phyloP scores from a whole-genome alignment of 2,329 filamentous ascomycete species.

The Colletotrichum nymphaeae region DNA sequence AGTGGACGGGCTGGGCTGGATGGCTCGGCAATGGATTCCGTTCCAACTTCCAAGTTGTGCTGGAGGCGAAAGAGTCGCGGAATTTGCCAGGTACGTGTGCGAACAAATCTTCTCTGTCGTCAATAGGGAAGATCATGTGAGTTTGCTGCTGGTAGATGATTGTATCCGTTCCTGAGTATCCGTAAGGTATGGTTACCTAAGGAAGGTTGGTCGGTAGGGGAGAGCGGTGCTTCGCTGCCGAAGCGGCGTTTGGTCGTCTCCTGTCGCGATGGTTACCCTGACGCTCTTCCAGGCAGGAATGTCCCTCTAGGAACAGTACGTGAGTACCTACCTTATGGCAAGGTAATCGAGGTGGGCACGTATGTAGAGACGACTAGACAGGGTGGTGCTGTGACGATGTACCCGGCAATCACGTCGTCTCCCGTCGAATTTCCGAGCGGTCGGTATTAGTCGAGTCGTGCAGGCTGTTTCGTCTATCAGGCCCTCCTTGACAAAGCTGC shows the following conservation, averaged over 20 bases:
- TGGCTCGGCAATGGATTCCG: conserved; percentile 33
- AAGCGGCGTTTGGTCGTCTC: neutral
- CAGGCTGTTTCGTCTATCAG: conserved; percentile 16
- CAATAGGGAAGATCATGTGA: no score
- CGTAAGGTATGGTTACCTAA: no score
- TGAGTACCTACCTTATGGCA: no score
- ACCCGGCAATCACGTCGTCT: conserved; percentile 1
- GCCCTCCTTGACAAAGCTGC: neutral
- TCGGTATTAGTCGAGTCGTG: conserved; percentile 25
- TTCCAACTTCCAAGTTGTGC: neutral
- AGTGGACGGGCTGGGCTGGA: conserved; percentile 1
- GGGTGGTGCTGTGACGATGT: conserved; percentile 8
- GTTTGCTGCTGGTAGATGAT: no score
- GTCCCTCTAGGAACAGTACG: neutral
- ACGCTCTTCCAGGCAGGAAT: neutral
- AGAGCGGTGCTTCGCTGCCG: neutral
- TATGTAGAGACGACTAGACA: neutral
- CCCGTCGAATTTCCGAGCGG: conserved; percentile 7
- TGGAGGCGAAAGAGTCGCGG: conserved; percentile 2
- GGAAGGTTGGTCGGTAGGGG: neutral
- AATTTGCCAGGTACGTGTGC: neutral
- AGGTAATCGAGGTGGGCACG: neutral
- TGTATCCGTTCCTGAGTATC: no score
- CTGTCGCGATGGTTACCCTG: neutral
- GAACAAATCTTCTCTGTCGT: no score